Evolutionary conservation across 2,329 filamentous ascomycete genomes (phyloP).

Genomic region (Curvularia lunata): DNA sequence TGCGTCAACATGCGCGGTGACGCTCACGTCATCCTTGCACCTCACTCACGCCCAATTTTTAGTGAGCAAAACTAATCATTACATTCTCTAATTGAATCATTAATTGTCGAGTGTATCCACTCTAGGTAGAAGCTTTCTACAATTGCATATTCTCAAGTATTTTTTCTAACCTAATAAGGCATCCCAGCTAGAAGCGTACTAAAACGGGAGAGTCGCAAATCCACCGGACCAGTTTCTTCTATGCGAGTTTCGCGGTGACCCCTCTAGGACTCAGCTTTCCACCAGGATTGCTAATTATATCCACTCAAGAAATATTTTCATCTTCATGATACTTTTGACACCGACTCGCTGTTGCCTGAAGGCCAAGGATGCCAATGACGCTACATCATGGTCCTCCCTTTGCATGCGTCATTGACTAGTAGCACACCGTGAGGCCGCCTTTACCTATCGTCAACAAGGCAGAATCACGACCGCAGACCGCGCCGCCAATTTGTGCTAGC

Average conservation of each 20-base stretch:
- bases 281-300: not conserved
- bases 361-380: not conserved
- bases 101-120: not conserved
- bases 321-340: not conserved
- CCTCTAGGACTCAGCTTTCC: not conserved
- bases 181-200: not conserved
- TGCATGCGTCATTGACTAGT: slow-evolving; percentile 6
- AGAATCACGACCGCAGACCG: not conserved
- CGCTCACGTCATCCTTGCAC: slow-evolving; percentile 8
- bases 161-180: not conserved
- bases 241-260: not conserved
- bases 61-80: not conserved
- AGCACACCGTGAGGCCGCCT: slow-evolving; percentile 2
- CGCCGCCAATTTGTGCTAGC: not conserved
- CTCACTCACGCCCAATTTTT: not conserved
- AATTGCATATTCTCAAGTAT: not conserved
- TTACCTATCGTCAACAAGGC: not conserved
- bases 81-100: not conserved
- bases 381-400: not conserved
- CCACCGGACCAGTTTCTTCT: not conserved
- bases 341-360: not conserved
- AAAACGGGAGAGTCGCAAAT: not conserved
- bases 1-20: not conserved
- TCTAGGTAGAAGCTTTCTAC: not conserved
- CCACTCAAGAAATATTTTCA: not conserved